Evolutionary conservation across 2,329 filamentous ascomycete species (phyloP).

Genomic region (Pseudonectria buxi): DNA sequence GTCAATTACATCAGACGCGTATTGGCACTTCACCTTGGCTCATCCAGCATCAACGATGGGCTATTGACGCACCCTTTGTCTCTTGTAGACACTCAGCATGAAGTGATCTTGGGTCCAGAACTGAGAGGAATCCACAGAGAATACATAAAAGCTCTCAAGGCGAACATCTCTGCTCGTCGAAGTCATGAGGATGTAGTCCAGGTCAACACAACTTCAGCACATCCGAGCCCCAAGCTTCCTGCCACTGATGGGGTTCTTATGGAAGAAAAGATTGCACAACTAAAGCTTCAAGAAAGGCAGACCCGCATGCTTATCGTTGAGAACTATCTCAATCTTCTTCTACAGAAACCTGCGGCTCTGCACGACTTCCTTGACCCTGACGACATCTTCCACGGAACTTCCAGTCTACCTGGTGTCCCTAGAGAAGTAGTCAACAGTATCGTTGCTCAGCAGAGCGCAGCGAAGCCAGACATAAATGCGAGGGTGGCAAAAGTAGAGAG

Average conservation of each 20-base stretch:
- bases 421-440: conserved; percentile 45
- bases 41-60: conserved; percentile 37
- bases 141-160: conserved; percentile 48
- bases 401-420: conserved; percentile 44
- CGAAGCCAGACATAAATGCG: conserved; percentile 37
- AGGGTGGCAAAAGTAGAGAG: conserved; percentile 50
- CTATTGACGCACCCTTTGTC: conserved; percentile 40
- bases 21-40: conserved; percentile 47
- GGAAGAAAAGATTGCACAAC: conserved; percentile 44
- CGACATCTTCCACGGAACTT: conserved; percentile 39
- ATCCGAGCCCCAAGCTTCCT: conserved; percentile 13
- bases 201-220: conserved; percentile 9
- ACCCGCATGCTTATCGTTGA: conserved; percentile 44
- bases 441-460: conserved; percentile 32
- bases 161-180: conserved; percentile 44
- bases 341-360: conserved; percentile 45
- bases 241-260: conserved; percentile 25
- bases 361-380: conserved; percentile 44
- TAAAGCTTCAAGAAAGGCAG: conserved; percentile 46
- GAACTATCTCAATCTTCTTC: conserved; percentile 43
- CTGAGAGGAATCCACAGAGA: conserved; percentile 44
- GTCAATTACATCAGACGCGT: conserved; percentile 49
- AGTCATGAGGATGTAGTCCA: conserved; percentile 37
- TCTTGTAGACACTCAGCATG: conserved; percentile 35
- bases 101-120: conserved; percentile 29